Evolutionary conservation across 768 basidiomycete species (phyloP).

Genomic region (Rhodocollybia butyracea): DNA sequence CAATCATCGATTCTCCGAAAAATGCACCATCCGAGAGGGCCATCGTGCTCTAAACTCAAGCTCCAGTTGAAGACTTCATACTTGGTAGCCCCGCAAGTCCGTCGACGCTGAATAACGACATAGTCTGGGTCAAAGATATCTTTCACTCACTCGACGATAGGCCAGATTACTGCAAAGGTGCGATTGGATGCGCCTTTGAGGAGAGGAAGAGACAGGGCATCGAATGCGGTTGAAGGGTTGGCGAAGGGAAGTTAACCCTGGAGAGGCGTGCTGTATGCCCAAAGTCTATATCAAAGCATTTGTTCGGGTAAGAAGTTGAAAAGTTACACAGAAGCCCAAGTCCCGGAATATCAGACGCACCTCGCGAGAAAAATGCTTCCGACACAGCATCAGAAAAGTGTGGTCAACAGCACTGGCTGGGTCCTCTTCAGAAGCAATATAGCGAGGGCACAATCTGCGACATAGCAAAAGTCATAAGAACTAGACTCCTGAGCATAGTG

Average conservation of each 20-base stretch:
- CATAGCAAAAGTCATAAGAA: conserved; percentile 92
- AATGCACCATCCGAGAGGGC: conserved; percentile 71
- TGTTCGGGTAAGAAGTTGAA: background rate
- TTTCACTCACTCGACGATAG: conserved; percentile 55
- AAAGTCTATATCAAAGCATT: conserved; percentile 47
- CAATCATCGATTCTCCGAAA: conserved; percentile 48
- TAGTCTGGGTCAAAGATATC: conserved; percentile 71
- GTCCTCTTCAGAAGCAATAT: conserved; percentile 64
- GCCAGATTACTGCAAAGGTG: conserved; percentile 67
- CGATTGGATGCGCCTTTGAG: conserved; percentile 60
- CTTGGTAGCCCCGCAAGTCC: conserved; percentile 73
- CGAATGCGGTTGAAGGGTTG: conserved; percentile 26
- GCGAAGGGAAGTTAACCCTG: conserved; percentile 63
- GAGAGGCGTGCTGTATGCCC: conserved; percentile 80
- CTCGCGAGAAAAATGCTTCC: conserved; percentile 58
- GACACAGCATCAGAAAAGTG: conserved; percentile 91
- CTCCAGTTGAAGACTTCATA: conserved; percentile 73
- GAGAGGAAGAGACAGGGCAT: conserved; percentile 82
- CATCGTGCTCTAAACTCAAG: conserved; percentile 27
- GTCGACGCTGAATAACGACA: conserved; percentile 76
- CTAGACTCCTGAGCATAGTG: conserved; percentile 80
- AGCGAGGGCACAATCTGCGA: conserved; percentile 83
- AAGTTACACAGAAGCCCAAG: conserved; percentile 24
- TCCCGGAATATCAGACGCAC: conserved; percentile 36
- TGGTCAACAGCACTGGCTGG: conserved; percentile 53